A percentile compares a stretch with the other conserved stretches of the same genome.
phyloP scores from a whole-genome alignment of 2,329 filamentous ascomycete species.

The Tolypocladium cylindrosporum region DNA sequence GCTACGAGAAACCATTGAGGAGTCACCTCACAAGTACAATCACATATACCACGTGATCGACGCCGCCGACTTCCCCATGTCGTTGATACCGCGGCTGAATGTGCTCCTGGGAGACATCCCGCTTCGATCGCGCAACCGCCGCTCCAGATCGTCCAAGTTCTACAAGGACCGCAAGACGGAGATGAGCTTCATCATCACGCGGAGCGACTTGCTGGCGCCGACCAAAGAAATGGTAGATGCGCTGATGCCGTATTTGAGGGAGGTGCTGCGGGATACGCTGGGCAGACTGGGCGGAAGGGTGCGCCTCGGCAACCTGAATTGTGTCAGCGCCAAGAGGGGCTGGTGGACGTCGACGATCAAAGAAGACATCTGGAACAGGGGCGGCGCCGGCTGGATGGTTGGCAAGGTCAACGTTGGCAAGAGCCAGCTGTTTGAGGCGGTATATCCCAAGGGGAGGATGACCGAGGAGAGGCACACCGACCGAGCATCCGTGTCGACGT shows the following conservation, averaged over 20 bases:
- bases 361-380: constrained; percentile 73
- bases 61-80: constrained; percentile 94
- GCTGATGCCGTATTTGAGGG: constrained; percentile 75
- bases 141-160: constrained; percentile 59
- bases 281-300: constrained; percentile 56
- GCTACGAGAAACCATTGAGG: constrained; percentile 72
- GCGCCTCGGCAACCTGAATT: constrained; percentile 79
- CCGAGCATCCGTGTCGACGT: constrained; percentile 7
- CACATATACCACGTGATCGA: constrained; percentile 94
- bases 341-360: constrained; percentile 91
- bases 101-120: constrained; percentile 60
- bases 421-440: constrained; percentile 76
- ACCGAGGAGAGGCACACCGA: constrained; percentile 14
- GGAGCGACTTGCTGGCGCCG: constrained; percentile 77
- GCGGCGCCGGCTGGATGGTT: constrained; percentile 88
- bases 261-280: constrained; percentile 67
- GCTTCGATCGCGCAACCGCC: constrained; percentile 69
- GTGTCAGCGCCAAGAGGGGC: constrained; percentile 73
- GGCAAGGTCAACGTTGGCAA: constrained; percentile 99
- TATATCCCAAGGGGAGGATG: constrained; percentile 70
- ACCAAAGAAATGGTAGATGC: constrained; percentile 74
- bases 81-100: constrained; percentile 69
- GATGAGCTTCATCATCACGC: constrained; percentile 83
- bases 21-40: constrained; percentile 84
- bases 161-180: constrained; percentile 59